These are phyloP conservation scores for Ceratorhiza oryzae-sativae DNA, from an alignment of 1,284 basidiomycete genomes.

Conservation along the genomic window DNA sequence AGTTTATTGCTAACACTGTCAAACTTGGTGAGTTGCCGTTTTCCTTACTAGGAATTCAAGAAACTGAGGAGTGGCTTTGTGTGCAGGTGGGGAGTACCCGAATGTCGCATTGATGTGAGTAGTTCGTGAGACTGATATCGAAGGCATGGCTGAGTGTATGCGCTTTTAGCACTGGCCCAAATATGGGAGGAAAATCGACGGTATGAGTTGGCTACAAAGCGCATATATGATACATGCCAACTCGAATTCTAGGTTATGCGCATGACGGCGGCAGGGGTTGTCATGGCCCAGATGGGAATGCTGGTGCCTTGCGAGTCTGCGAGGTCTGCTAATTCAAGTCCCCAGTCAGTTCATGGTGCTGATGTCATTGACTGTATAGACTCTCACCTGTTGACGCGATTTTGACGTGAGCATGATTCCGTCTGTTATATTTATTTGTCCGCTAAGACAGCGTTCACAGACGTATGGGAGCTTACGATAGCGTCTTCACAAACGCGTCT, in stretches of 20 bases:
- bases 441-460: too few relatives aligned
- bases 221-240: neutral
- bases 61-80: neutral
- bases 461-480: slow-evolving; percentile 54
- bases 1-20: slow-evolving; percentile 95
- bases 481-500: slow-evolving; percentile 94
- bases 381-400: slow-evolving; percentile 93
- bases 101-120: slow-evolving; percentile 35
- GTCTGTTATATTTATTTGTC: neutral
- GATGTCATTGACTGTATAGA: slow-evolving; percentile 51
- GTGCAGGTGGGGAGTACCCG: slow-evolving; percentile 20
- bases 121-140: neutral
- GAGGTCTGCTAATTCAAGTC: slow-evolving; percentile 57
- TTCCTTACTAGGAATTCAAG: neutral
- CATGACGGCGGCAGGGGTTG: slow-evolving; percentile 96
- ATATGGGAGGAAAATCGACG: slow-evolving; percentile 81
- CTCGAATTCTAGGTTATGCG: slow-evolving; percentile 70
- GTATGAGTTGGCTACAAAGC: slow-evolving; percentile 53
- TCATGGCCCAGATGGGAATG: slow-evolving; percentile 99
- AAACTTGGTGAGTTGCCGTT: slow-evolving; percentile 65
- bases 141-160: neutral
- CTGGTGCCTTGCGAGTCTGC: slow-evolving; percentile 88
- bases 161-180: slow-evolving; percentile 21
- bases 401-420: slow-evolving; percentile 61
- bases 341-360: neutral